These are phyloP conservation scores for Gynochthodes officinalis DNA, from an alignment of 257 asterid genomes.

Conservation along the genomic window DNA sequence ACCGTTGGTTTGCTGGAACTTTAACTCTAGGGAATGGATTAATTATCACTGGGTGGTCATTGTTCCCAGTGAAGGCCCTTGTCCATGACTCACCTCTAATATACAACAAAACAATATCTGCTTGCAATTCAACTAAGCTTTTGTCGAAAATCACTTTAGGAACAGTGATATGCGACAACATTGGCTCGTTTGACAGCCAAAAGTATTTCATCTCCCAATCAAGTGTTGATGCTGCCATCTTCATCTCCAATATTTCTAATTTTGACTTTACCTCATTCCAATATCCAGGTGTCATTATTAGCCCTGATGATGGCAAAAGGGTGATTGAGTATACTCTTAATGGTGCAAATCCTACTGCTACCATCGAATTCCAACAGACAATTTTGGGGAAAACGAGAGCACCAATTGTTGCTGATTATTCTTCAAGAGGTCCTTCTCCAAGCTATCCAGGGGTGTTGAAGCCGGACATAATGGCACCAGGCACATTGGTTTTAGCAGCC, in stretches of 20 bases:
- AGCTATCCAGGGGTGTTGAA: slow-evolving; percentile 33
- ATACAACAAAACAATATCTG: slow-evolving; percentile 27
- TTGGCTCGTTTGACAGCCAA: too few relatives aligned
- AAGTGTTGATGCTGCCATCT: slow-evolving; percentile 4
- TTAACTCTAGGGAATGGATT: slow-evolving; percentile 31
- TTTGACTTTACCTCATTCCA: slow-evolving; percentile 8
- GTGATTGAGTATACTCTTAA: slow-evolving; percentile 19
- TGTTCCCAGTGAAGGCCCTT: slow-evolving; percentile 23
- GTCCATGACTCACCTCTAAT: slow-evolving; percentile 17
- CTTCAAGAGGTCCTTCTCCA: slow-evolving; percentile 39
- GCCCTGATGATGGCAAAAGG: not conserved
- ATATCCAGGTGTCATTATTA: slow-evolving; percentile 14
- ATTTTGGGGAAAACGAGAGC: slow-evolving; percentile 27
- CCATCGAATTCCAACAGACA: slow-evolving; percentile 32
- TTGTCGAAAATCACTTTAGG: too few relatives aligned
- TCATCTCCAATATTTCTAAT: slow-evolving; percentile 4
- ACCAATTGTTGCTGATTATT: slow-evolving; percentile 21
- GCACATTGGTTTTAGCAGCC: slow-evolving; percentile 31
- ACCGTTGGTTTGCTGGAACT: slow-evolving; percentile 35
- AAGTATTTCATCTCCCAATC: too few relatives aligned
- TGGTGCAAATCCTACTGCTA: slow-evolving; percentile 2
- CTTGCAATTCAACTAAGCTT: slow-evolving; percentile 27
- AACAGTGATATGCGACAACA: too few relatives aligned
- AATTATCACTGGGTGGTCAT: slow-evolving; percentile 30
- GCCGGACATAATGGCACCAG: slow-evolving; percentile 46